These are phyloP conservation scores for Nakazawaea holstii DNA, from an alignment of 805 yeast genomes.

Conservation along the genomic window DNA sequence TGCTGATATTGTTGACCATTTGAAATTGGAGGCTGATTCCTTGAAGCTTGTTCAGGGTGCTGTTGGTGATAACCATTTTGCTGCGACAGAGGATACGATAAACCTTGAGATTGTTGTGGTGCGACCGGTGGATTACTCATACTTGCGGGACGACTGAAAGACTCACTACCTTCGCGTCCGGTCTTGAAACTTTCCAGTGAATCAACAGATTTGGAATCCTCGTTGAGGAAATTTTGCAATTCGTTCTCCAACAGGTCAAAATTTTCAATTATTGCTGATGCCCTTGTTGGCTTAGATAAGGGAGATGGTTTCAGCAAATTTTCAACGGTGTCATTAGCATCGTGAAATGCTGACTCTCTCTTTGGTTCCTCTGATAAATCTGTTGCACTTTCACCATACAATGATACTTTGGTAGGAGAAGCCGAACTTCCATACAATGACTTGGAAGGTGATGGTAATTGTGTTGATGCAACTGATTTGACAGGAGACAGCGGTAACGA, in stretches of 20 bases:
- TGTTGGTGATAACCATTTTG: background rate
- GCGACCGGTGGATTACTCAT: background rate
- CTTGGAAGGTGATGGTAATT: slow-evolving; percentile 4
- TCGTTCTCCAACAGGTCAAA: slow-evolving; percentile 11
- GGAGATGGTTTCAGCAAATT: background rate
- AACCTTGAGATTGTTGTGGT: background rate
- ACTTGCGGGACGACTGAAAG: background rate
- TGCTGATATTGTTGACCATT: background rate
- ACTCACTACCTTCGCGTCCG: background rate
- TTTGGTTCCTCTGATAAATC: background rate
- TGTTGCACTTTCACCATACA: slow-evolving; percentile 2
- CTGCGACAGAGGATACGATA: background rate
- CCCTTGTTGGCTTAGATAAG: background rate
- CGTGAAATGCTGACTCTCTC: background rate
- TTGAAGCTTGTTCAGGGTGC: background rate
- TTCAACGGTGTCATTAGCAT: background rate
- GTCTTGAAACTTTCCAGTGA: slow-evolving; percentile 3
- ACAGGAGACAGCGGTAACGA: slow-evolving; percentile 1
- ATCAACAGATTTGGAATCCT: background rate
- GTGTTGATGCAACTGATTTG: background rate
- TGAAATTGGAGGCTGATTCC: too few species aligned
- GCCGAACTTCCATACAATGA: slow-evolving; percentile 2
- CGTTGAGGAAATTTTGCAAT: slow-evolving; percentile 9
- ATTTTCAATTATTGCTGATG: slow-evolving; percentile 9
- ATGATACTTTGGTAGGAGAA: slow-evolving; percentile 1